A percentile compares a stretch with the other conserved stretches of the same genome.
These are phyloP conservation scores for Kazachstania sp. DNA, from an alignment of 1,139 yeast genomes.

Conservation along the genomic window DNA sequence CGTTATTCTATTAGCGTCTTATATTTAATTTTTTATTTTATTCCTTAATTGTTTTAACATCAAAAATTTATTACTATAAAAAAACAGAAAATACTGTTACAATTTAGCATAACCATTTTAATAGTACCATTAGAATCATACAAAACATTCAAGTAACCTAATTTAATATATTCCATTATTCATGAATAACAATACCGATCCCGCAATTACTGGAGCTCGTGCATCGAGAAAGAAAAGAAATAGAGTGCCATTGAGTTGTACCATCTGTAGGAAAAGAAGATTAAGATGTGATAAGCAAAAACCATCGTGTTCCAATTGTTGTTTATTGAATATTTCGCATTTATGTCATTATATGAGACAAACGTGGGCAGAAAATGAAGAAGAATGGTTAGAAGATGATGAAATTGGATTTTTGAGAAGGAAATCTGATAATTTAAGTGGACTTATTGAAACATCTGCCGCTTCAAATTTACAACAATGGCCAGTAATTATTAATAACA, in stretches of 20 bases:
- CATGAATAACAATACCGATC: no score
- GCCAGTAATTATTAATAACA: background rate
- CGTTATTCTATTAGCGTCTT: no score
- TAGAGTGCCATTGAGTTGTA: conserved; percentile 40
- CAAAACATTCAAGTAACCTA: no score
- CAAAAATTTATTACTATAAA: no score
- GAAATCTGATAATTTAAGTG: background rate
- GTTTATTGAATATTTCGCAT: conserved; percentile 56
- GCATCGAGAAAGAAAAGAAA: conserved; percentile 28
- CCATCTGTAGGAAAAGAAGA: conserved; percentile 39
- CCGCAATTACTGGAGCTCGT: no score
- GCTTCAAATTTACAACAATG: background rate
- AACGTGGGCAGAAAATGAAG: conserved; percentile 34
- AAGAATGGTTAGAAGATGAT: background rate
- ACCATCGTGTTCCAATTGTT: conserved; percentile 60
- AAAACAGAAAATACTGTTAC: no score
- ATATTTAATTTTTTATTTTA: no score
- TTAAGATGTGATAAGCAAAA: conserved; percentile 52
- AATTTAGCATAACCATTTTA: no score
- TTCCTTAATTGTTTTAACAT: no score
- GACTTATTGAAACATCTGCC: background rate
- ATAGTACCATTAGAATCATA: no score
- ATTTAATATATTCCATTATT: no score
- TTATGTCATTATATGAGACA: conserved; percentile 53
- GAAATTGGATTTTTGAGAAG: background rate